phyloP scores from a whole-genome alignment of 2,329 filamentous ascomycete species.

The Venturia carpophila region DNA sequence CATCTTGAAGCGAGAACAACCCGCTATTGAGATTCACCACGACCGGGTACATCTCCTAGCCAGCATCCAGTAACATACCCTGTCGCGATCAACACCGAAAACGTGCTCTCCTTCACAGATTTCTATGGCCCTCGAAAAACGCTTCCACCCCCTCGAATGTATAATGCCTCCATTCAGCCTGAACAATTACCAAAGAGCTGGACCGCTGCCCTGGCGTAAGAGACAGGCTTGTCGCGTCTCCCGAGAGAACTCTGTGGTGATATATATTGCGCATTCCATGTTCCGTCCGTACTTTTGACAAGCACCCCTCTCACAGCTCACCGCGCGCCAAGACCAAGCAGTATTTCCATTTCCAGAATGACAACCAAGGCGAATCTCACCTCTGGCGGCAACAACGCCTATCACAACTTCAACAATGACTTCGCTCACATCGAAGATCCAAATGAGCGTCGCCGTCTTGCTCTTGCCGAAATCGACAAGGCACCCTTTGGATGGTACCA shows the following conservation, averaged over 20 bases:
- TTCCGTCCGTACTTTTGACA: neutral
- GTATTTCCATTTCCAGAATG: neutral
- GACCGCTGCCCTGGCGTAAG: neutral
- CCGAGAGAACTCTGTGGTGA: neutral
- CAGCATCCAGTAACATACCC: neutral
- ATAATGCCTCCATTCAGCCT: neutral
- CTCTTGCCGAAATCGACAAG: constrained; percentile 74
- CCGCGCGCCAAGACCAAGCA: neutral
- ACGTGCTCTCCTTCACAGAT: neutral
- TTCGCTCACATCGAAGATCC: constrained; percentile 51
- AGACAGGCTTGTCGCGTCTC: neutral
- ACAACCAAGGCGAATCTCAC: neutral
- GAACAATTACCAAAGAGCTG: neutral
- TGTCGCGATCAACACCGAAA: neutral
- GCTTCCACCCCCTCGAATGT: neutral
- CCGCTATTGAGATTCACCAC: neutral
- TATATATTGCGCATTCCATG: neutral
- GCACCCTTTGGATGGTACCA: constrained; percentile 78
- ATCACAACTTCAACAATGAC: constrained; percentile 17
- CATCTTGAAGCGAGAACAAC: neutral
- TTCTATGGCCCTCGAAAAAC: neutral
- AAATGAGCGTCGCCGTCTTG: constrained; percentile 70
- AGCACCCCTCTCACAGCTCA: neutral
- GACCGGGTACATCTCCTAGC: neutral
- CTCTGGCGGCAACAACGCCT: constrained; percentile 16